Evolutionary conservation across 179 eudicot genomes (phyloP), one percentile per base, ranked within the genome.

Genomic region (Drosera spatulata): DNA sequence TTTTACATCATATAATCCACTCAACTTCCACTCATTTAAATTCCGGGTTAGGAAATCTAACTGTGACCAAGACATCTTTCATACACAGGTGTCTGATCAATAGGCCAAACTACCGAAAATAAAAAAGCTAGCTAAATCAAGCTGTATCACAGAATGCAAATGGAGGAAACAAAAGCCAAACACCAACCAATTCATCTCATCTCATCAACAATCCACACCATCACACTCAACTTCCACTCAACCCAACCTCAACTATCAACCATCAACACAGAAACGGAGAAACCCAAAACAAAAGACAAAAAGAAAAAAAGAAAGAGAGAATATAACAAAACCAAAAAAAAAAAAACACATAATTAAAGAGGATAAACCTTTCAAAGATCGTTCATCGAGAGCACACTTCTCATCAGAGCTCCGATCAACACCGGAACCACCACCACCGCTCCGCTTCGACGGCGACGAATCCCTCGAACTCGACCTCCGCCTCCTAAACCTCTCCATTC

Each of bases 91-190:
- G 50, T 53, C 64, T 56, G 56, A 54, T 65, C 38, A 71, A 53
- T 15, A 62, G 39, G 40, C 12, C 50, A 56, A 40, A 56, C 39
- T 58, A 50, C 1, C 33, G 33, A 22, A 41, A 12, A 46, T 10
- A 61, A 64, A 62, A 59, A 71, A 65, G 66, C 52, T 66, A 69
- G 62, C 70, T 53, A 74, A 69, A 79, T 77, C 67, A 83, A 79
- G 59, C 39, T 52, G 45, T 45, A 44, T 49, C 69, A 76, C 77
- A 74, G 76, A 69, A 60, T 50, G 10, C 11, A 37, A 55, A 14
- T n/a, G 22, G 22, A 14, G 7, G 56, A 14, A 53, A 38, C 8
- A 12, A 46, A 59, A 50, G 64, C 45, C 69, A 59, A 70, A 50
- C 64, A 12, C 64, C 63, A 60, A 50, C 50, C 60, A 61, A 65